Base-by-base conservation (phyloP, 1,284 basidiomycete genomes). In the Puccinia polysora region DNA sequence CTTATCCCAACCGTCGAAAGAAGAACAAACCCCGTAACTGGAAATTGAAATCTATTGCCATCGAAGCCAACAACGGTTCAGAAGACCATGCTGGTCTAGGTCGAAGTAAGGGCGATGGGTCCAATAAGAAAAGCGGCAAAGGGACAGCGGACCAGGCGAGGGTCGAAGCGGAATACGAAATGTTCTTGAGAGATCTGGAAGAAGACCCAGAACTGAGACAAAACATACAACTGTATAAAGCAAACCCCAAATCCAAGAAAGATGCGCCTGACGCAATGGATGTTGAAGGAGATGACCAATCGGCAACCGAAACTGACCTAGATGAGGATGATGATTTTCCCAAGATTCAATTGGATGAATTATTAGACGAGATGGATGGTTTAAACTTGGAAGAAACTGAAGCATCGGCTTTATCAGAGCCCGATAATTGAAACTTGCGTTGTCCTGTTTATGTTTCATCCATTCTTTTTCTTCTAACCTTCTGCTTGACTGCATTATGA, bases 81-180 rank as follows among this genome's bases (percentile, higher is more conserved):
- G 75, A 75, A 8, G 75, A 77, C 23, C 72, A 73, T 15, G 75
- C 77, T 59, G 89, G 87, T 53, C 86, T 88, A 76, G 90, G 88
- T 18, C 84, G 86, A 53, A 81, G 75, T 14, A 78, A 76, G 47
- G 34, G 50, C n/a, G 74, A 73, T 67, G 52, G 77, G 76, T 78
- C 74, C 79, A 55, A 53, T 38, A 76, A 75, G 65, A 74, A 72
- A 43, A 69, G 74, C 30, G 75, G 75, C 0, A 75, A 77, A 18
- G 79, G 77, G 8, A 77, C 77, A 4, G 74, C 92, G 64, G 94
- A 97, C 81, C 86, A 89, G 81, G 89, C 86, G 83, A 93, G 93
- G 82, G 91, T 97, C 74, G 93, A 97, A 79, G 87, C 91, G 79
- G 95, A 97, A 79, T 98, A 97, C 80, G 95, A 97, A 82, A 77